Evolutionary conservation across 257 asterid species (phyloP), one percentile per base, ranked within the genome.

Genomic region (Lycium ferocissimum): DNA sequence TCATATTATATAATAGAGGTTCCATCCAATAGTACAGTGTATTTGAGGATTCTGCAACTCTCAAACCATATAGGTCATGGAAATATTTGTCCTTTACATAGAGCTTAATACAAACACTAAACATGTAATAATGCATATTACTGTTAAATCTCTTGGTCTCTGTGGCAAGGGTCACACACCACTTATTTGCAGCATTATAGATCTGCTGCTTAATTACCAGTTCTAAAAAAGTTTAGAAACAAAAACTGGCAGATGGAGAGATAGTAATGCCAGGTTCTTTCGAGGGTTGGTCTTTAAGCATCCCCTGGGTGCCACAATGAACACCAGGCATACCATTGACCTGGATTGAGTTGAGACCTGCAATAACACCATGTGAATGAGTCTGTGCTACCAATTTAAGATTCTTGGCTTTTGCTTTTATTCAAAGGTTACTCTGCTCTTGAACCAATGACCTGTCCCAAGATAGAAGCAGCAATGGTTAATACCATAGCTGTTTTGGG

Each of bases 401-500:
- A 85, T 73, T 89, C 85, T 90, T 89, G 0, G 90, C 87, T 85
- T 87, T 90, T 56, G 91, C 86, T 86, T 89, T 89, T 81, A 94
- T 88, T 8, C 95, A 90, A 53, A 93, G 84, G 84, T 70, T 94
- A 90, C 85, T 94, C 95, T 6, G 97, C 97, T 83, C 97, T 85
- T 9, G 98, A 94, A 17, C 97, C 98, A 18, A 94, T 91, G 3
- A 90, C 58, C 92, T 94, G 98, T 37, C 97, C 98, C 11, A 92
- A 89, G 17, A 92, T 80, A 38, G 97, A 94, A 76, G 94, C 95
- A 5, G 94, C 97, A 79, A 94, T 91, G 57, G 95, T 94, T 57
- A 92, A 62, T 18, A 91, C 94, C 97, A 94, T 93, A 13, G 97
- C 97, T 20, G 92, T 90, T 87, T 93, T 92, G 15, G 98, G 97